Evolutionary conservation across 2,329 filamentous ascomycete species (phyloP), one percentile per base, ranked within the genome.

Genomic region (Fusarium odoratissimum): DNA sequence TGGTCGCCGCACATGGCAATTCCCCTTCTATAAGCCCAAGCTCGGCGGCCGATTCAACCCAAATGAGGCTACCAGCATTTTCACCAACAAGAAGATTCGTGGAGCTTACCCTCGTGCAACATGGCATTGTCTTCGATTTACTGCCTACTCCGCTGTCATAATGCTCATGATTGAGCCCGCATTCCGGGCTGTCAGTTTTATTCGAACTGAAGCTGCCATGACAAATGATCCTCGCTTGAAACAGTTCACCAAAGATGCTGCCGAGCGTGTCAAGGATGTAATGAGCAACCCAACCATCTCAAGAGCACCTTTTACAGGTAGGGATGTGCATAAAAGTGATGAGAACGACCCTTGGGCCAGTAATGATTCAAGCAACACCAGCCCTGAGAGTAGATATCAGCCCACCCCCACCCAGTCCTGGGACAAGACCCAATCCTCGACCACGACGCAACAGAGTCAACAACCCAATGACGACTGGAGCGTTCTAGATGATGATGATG

Each of bases 1-100:
- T 35, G 76, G 76, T 19, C 76, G 76, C 10, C 67, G 40, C 25
- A 78, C 75, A 37, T 78, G 75, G 73, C 76, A 76, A 33, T 78
- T 78, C 25, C 76, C 76, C n/a, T 76, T 78, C 60, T 78, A 75
- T 44, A 77, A 77, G 38, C 76, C 76, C 55, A 78, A 78, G 62
- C 49, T 73, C 8, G 69, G 64, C 38, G 72, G 74, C n/a, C 60
- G 61, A 38, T 77, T 78, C 67, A 78, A 78, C 52, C 76, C 76
- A 19, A 75, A 78, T 49, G 75, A 75, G 56, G 75, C 75, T 14
- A 78, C 72, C 38, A 78, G 76, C 60, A 65, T 78, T 31, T 78
- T 78, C 54, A 63, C 74, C 17, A 75, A 70, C 48, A 72, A 77
- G 56, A 78, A 78, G 61, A 77, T 78, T 17, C 65, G 54, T 12